Conservation (phyloP, 2,329 filamentous ascomycete genomes). For the Apiospora koreana region DNA sequence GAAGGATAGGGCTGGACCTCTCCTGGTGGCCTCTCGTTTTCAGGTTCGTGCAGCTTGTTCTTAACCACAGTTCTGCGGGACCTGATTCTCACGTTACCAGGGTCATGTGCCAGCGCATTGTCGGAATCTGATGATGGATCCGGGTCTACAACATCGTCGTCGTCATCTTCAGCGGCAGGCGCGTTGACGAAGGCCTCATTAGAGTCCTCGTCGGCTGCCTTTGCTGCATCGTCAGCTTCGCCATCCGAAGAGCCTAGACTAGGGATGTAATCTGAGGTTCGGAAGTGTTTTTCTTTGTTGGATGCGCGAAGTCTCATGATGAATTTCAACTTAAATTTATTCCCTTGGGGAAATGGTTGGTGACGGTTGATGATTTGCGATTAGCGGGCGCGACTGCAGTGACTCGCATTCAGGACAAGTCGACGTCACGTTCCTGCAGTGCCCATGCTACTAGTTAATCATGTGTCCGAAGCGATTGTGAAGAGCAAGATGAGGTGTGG, state of each 20-base stretch:
- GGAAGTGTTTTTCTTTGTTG: slow-evolving; percentile 29
- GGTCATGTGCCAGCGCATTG: background rate
- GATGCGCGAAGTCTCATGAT: slow-evolving; percentile 32
- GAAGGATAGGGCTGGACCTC: slow-evolving; percentile 32
- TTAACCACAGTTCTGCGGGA: slow-evolving; percentile 11
- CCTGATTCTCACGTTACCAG: background rate
- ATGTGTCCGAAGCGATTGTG: background rate
- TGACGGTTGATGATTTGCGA: background rate
- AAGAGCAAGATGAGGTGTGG: background rate
- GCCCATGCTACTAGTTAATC: background rate
- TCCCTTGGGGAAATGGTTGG: background rate
- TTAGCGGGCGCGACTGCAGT: background rate
- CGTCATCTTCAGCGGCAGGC: slow-evolving; percentile 17
- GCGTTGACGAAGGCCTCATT: slow-evolving; percentile 11
- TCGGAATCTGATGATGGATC: slow-evolving; percentile 6
- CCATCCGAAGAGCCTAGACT: slow-evolving; percentile 25
- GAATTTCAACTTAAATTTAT: background rate
- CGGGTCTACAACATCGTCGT: slow-evolving; percentile 10
- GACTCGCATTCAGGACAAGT: background rate
- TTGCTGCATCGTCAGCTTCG: slow-evolving; percentile 18
- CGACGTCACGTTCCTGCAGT: background rate
- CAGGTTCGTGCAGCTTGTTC: slow-evolving; percentile 15
- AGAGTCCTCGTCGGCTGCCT: background rate
- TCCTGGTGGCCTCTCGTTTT: slow-evolving; percentile 16
- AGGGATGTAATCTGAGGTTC: slow-evolving; percentile 20